A percentile compares a stretch with the other conserved stretches of the same genome.
Evolutionary conservation across 495 filamentous ascomycete genomes (phyloP).

Genomic region (Lepidopterella palustris): DNA sequence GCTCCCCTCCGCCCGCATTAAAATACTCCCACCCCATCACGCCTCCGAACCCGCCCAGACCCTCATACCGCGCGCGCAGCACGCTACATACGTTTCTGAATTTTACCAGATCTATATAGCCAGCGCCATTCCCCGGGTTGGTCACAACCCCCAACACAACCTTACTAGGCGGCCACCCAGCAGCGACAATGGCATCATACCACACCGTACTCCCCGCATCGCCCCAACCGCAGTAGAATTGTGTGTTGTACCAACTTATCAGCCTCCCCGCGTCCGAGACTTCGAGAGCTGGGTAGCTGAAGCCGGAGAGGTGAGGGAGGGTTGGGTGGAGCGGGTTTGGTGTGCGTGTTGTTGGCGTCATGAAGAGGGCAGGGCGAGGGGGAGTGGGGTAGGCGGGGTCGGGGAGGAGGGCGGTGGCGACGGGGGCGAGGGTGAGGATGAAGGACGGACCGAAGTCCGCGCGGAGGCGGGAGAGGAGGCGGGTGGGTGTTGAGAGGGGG

Average conservation of each 20-base stretch:
- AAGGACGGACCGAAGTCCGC: conserved; percentile 41
- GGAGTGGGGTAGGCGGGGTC: conserved; percentile 16
- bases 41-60: conserved; percentile 41
- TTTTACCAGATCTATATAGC: conserved; percentile 28
- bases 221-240: conserved; percentile 44
- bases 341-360: conserved; percentile 6
- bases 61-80: conserved; percentile 23
- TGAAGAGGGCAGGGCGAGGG: conserved; percentile 9
- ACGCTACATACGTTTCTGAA: conserved; percentile 13
- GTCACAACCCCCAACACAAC: conserved; percentile 41
- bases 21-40: conserved; percentile 46
- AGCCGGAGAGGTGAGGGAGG: conserved; percentile 39
- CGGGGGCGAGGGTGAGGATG: conserved; percentile 41
- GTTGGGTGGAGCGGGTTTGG: conserved; percentile 21
- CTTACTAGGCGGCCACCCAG: conserved; percentile 37
- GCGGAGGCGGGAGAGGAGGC: conserved; percentile 38
- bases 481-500: conserved; percentile 27
- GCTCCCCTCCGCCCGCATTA: conserved; percentile 38
- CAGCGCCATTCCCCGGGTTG: conserved; percentile 36
- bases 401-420: conserved; percentile 39
- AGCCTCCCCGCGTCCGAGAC: conserved; percentile 26
- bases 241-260: conserved; percentile 42
- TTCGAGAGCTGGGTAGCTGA: conserved; percentile 39
- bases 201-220: conserved; percentile 30
- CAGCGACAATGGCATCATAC: conserved; percentile 36